Base-by-base conservation (phyloP, 148 eudicot species). In the Chenopodium album region DNA sequence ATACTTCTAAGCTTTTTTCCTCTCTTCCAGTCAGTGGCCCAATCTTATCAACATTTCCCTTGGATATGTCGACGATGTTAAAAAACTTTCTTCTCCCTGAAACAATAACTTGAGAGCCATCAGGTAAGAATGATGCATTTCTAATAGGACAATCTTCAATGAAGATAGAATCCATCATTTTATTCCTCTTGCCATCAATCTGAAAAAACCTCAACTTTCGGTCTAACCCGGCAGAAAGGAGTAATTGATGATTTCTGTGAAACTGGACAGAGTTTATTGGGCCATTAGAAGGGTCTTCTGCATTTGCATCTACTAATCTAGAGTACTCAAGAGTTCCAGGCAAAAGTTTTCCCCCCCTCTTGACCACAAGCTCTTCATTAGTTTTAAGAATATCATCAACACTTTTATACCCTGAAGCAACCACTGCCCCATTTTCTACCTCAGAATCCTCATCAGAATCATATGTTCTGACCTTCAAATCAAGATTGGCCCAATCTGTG, bases 1-100 rank as follows among this genome's bases (percentile, higher is more conserved):
- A 95, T 56, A 59, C 23, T 85, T 95, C 97, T 84, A 95, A 82
- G 84, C 98, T 95, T 84, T 90, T 95, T 87, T 93, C 99, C 32
- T 95, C 99, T 87, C 99, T 85, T 23, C 99, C 99, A 2, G 87
- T 86, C 60, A 95, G 78, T 23, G 98, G 98, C 34, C 98, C 97
- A 8, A 92, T 87, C 80, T 89, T 92, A 81, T 93, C 98, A 9
- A 88, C 80, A 37, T n/a, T 84, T 4, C 95, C 92, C 82, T 92
- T 94, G 75, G 92, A 92, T 65, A 95, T 78, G 82, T 95, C 97
- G 17, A 93, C 79, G 84, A 93, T 88, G 68, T 95, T 94, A 71
- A 92, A 93, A 88, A 92, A 95, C 87, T 95, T 95, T 84, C 99
- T 92, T 75, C 97, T 81, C 50, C 99, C 98, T 0, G 97, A 76